Evolutionary conservation across 768 basidiomycete species (phyloP).

Genomic region (Naganishia randhawae): DNA sequence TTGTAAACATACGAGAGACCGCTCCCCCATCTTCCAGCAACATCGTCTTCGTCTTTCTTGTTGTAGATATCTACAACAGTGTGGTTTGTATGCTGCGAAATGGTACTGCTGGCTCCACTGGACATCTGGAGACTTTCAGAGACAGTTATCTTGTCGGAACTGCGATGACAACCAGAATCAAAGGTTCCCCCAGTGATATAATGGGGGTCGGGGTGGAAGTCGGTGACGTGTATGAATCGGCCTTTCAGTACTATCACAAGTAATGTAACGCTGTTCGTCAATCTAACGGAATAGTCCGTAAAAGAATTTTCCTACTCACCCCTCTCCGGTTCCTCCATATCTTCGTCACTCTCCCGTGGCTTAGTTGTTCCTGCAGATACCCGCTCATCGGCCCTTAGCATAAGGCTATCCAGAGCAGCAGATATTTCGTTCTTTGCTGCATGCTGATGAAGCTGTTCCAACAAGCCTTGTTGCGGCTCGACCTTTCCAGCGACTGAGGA

Average conservation of each 20-base stretch:
- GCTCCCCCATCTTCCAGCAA: slow-evolving; percentile 47
- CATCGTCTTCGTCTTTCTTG: slow-evolving; percentile 22
- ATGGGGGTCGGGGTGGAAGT: slow-evolving; percentile 49
- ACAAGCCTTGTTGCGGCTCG: not conserved
- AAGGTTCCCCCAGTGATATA: slow-evolving; percentile 42
- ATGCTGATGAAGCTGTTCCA: not conserved
- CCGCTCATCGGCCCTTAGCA: not conserved
- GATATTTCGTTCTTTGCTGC: not conserved
- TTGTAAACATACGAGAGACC: slow-evolving; percentile 41
- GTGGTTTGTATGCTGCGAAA: slow-evolving; percentile 32
- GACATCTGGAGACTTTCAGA: slow-evolving; percentile 1
- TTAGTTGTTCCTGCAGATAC: not conserved
- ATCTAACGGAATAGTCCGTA: too few relatives aligned
- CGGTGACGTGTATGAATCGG: slow-evolving; percentile 49
- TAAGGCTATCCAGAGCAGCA: not conserved
- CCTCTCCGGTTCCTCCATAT: slow-evolving; percentile 4
- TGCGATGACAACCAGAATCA: slow-evolving; percentile 44
- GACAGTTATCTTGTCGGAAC: slow-evolving; percentile 27
- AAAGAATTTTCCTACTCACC: not conserved
- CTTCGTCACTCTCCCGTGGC: not conserved
- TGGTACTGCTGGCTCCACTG: not conserved
- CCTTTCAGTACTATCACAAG: slow-evolving; percentile 34
- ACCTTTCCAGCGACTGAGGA: not conserved
- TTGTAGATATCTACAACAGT: slow-evolving; percentile 17
- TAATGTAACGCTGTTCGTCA: not conserved